Evolutionary conservation across 371 early-diverging fungal genomes (phyloP).

Genomic region (Sporodiniella umbellata): DNA sequence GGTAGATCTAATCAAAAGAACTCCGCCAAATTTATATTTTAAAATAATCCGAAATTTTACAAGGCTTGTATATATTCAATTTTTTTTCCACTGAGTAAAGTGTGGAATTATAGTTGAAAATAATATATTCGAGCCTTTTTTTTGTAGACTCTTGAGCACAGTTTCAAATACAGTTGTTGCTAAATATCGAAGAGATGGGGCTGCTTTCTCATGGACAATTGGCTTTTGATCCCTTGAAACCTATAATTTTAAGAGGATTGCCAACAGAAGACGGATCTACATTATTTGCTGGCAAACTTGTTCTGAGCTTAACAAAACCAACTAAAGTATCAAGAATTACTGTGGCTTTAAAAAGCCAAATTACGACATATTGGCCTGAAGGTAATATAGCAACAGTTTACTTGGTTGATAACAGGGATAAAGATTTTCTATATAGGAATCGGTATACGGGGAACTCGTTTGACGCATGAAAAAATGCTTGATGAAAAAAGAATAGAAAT

Average conservation of each 20-base stretch:
- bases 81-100: too few relatives aligned
- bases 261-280: conserved; percentile 31
- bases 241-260: conserved; percentile 27
- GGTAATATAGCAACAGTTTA: too few relatives aligned
- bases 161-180: too few relatives aligned
- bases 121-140: too few relatives aligned
- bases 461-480: conserved; percentile 32
- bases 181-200: conserved; percentile 23
- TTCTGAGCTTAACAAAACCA: conserved; percentile 22
- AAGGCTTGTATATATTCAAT: too few relatives aligned
- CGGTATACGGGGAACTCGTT: conserved; percentile 36
- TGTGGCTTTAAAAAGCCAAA: conserved; percentile 20
- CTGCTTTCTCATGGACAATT: conserved; percentile 28
- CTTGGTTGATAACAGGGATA: too few relatives aligned
- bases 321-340: conserved; percentile 24
- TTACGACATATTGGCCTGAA: conserved; percentile 31
- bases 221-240: conserved; percentile 30
- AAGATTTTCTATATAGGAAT: too few relatives aligned
- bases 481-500: conserved; percentile 30
- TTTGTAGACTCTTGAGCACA: too few relatives aligned
- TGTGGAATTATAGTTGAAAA: too few relatives aligned
- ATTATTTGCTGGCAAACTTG: conserved; percentile 25
- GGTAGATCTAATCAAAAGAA: too few relatives aligned
- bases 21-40: too few relatives aligned
- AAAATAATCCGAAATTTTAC: too few relatives aligned